phyloP scores from a whole-genome alignment of 2,329 filamentous ascomycete genomes.

The Aspergillus aculeatinus region DNA sequence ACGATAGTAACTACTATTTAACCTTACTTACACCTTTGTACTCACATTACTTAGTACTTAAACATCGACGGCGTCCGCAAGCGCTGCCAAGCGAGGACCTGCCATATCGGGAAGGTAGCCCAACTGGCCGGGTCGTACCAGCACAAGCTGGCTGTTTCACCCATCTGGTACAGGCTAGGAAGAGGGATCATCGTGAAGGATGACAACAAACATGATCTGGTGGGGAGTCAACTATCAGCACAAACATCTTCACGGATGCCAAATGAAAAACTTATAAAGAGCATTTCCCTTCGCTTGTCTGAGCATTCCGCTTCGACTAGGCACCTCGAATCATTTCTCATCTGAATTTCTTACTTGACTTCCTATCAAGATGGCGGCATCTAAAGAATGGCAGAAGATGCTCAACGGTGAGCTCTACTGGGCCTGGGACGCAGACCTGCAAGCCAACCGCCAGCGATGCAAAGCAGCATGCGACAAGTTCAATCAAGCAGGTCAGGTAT shows the following conservation, averaged over 20 bases:
- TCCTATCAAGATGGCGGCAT: slow-evolving; percentile 17
- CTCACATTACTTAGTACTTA: too few species aligned
- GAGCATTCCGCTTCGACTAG: not conserved
- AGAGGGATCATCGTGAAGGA: not conserved
- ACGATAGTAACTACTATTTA: too few species aligned
- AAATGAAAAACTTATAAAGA: not conserved
- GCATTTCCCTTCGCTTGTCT: not conserved
- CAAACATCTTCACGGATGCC: not conserved
- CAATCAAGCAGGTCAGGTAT: slow-evolving; percentile 23
- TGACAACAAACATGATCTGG: not conserved
- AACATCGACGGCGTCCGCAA: not conserved
- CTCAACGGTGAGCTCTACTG: slow-evolving; percentile 29
- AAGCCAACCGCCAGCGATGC: slow-evolving; percentile 28
- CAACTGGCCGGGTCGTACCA: slow-evolving; percentile 5
- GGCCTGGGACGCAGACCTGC: slow-evolving; percentile 29
- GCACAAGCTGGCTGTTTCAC: not conserved
- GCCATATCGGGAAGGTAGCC: slow-evolving; percentile 12
- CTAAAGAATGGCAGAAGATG: slow-evolving; percentile 32
- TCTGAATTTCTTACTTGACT: not conserved
- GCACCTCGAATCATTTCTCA: not conserved
- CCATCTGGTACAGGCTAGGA: not conserved
- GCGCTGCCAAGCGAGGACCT: slow-evolving; percentile 6
- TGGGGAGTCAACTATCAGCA: not conserved
- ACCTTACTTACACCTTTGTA: too few species aligned
- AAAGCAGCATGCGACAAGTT: slow-evolving; percentile 28